A percentile compares a stretch with the other conserved stretches of the same genome.
Conservation (phyloP, 2,329 filamentous ascomycete species). For the Talaromyces rugulosus region DNA sequence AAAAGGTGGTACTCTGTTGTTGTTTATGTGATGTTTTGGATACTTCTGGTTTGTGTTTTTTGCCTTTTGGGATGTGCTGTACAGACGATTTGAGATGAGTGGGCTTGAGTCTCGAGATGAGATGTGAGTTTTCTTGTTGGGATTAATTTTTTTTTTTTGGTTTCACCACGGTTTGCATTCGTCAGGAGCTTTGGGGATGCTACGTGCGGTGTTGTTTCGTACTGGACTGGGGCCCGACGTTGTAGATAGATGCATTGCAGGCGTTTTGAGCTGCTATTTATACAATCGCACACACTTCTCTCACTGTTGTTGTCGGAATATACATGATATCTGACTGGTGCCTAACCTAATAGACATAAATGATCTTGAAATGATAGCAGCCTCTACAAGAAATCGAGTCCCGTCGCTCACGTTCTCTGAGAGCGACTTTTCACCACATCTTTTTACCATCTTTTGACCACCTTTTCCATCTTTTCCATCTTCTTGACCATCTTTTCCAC, state of each 20-base stretch:
- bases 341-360: background rate
- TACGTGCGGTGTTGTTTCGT: slow-evolving; percentile 12
- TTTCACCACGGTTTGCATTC: slow-evolving; percentile 10
- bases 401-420: too few species aligned
- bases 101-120: background rate
- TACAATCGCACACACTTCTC: background rate
- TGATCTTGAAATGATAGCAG: background rate
- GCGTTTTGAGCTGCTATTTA: slow-evolving; percentile 12
- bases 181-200: slow-evolving; percentile 11
- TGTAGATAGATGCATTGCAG: slow-evolving; percentile 16
- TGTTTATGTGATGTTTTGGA: slow-evolving; percentile 6
- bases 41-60: slow-evolving; percentile 4
- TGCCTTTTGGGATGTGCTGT: slow-evolving; percentile 2
- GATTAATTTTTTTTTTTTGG: slow-evolving; percentile 1
- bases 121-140: background rate
- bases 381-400: background rate
- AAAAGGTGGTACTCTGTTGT: slow-evolving; percentile 11
- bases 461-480: background rate
- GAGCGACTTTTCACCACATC: too few species aligned
- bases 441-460: too few species aligned
- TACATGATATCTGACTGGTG: background rate
- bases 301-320: background rate
- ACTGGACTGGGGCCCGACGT: slow-evolving; percentile 12
- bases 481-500: background rate
- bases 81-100: slow-evolving; percentile 7